Percentiles rank a stretch among this genome's conserved stretches.
Conservation (phyloP, 2,329 filamentous ascomycete genomes). For the Colletotrichum cordylinicola region DNA sequence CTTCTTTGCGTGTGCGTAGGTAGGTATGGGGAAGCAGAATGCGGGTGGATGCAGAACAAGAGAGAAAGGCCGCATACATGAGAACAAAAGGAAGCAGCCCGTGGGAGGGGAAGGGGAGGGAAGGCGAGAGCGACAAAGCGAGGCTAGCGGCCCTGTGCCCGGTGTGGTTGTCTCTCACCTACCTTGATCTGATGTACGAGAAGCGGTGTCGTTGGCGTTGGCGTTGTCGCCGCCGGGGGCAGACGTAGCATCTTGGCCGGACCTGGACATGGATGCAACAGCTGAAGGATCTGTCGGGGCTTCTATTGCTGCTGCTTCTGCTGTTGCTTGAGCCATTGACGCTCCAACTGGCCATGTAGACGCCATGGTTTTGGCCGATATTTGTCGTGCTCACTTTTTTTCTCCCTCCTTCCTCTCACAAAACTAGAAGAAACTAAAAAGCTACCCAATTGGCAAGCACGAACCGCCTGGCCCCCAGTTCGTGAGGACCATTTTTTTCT, state of each 20-base stretch:
- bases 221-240: not conserved
- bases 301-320: not conserved
- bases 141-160: not conserved
- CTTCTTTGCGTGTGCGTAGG: not conserved
- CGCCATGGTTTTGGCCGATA: not conserved
- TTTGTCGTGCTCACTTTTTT: not conserved
- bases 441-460: not conserved
- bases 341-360: not conserved
- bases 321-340: not conserved
- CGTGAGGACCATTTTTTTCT: not conserved
- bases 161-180: not conserved
- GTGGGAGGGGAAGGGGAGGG: not conserved
- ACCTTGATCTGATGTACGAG: constrained; percentile 8
- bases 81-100: not conserved
- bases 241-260: not conserved
- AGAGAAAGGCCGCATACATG: not conserved
- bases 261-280: not conserved
- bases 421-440: not conserved
- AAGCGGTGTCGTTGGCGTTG: not conserved
- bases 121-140: not conserved
- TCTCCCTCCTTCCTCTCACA: not conserved
- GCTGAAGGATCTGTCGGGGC: not conserved
- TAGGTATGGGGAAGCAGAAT: not conserved
- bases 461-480: not conserved
- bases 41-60: not conserved